Evolutionary conservation across 441 rosid genomes (phyloP), one percentile per base, ranked within the genome.

Genomic region (Kokia cookei): DNA sequence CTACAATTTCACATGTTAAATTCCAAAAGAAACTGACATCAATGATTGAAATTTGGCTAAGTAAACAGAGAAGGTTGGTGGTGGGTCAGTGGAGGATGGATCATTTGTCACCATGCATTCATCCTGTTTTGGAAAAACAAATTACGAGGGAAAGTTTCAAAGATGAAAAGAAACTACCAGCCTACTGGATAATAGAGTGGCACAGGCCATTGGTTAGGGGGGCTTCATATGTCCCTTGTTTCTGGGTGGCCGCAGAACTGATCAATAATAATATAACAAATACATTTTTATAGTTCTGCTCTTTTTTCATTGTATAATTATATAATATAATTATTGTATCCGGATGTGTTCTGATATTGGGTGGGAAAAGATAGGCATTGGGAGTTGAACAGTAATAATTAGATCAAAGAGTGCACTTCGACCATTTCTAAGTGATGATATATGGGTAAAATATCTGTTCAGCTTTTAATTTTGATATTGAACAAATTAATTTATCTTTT

Each of bases 351-450:
- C 15, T 32, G 24, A 2, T 29, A 12, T 32, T 35, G 80, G 75
- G 59, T 63, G 74, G 72, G 73, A 60, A 85, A 83, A 75, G 79
- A 73, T 67, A 77, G 60, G 83, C 79, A 73, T 76, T 35, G 80
- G 86, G 83, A 80, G 82, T 85, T 76, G 82, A 72, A 70, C 14
- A 26, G 57, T 19, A 75, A 75, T 59, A 75, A 75, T 59, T 58
- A 35, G 74, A 47, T 40, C 45, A 12, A 47, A 45, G 14, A 11
- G 17, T 19, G 43, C 8, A 3, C 48, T 3, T 3, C 7, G 45
- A 14, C 11, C 48, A 1, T 1, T 10, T 0, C 2, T 15, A 27
- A 40, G 35, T 37, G 24, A 24, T 11, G 17, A 65, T 22, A 40
- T 63, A 70, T 40, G 11, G 11, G 45, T 8, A 40, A 40, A 40